These are phyloP conservation scores for Trypanosoma lewisi DNA, from an alignment of 208 protist genomes.

Conservation along the genomic window DNA sequence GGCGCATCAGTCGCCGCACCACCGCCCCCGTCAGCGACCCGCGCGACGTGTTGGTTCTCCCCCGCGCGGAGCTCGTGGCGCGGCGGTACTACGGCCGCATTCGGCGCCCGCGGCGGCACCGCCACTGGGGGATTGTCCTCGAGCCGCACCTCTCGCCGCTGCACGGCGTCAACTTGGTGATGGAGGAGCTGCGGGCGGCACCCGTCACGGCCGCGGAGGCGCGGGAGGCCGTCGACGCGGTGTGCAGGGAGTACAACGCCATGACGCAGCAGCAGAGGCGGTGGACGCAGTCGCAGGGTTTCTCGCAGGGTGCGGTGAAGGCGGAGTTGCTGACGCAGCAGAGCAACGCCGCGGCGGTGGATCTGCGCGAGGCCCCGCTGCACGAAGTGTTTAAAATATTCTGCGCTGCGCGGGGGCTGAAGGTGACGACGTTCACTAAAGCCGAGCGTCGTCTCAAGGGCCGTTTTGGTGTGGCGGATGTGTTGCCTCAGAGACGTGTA, in stretches of 20 bases:
- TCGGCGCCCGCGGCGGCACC: background rate
- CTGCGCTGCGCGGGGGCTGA: constrained; percentile 32
- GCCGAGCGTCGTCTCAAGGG: constrained; percentile 29
- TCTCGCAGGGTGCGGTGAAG: background rate
- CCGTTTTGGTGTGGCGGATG: constrained; percentile 39
- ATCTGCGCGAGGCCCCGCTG: constrained; percentile 48
- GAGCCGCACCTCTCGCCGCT: constrained; percentile 62
- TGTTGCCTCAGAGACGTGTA: constrained; percentile 39
- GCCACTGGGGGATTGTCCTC: constrained; percentile 37
- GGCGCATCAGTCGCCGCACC: background rate
- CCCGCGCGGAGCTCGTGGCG: background rate
- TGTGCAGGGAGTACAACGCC: constrained; percentile 25
- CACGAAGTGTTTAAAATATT: constrained; percentile 47
- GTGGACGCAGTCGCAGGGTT: constrained; percentile 3
- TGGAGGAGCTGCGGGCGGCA: constrained; percentile 36
- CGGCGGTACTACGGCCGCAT: background rate
- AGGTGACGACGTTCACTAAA: constrained; percentile 35
- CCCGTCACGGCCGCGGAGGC: constrained; percentile 31
- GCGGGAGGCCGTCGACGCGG: constrained; percentile 23
- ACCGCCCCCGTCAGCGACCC: background rate
- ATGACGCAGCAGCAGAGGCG: constrained; percentile 28
- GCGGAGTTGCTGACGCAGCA: constrained; percentile 3
- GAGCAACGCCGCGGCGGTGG: constrained; percentile 15
- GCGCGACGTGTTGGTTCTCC: constrained; percentile 5
- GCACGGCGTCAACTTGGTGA: constrained; percentile 50